Conservation (phyloP, 345 rosid genomes). For the Aegle marmelos region DNA sequence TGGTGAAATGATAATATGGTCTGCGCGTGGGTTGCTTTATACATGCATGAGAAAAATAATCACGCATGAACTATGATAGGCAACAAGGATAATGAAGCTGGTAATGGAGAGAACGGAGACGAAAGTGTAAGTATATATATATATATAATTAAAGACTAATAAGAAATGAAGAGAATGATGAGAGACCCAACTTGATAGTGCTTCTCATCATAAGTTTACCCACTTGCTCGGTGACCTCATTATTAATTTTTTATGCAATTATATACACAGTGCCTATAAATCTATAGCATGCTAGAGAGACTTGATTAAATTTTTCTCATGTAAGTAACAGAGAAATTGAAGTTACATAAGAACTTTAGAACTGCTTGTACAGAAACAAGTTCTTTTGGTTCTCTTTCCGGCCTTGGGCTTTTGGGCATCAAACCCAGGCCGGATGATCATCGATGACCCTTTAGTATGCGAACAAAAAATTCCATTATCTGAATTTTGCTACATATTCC, state of each 20-base stretch:
- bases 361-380: too few relatives aligned
- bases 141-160: not conserved
- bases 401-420: too few relatives aligned
- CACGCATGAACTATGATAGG: not conserved
- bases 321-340: too few relatives aligned
- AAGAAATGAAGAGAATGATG: constrained; percentile 21
- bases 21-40: not conserved
- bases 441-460: too few relatives aligned
- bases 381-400: too few relatives aligned
- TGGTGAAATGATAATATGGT: not conserved
- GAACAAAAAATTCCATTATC: too few relatives aligned
- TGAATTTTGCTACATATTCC: too few relatives aligned
- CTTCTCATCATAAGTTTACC: constrained; percentile 18
- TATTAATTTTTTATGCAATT: not conserved
- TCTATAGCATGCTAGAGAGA: not conserved
- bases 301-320: not conserved
- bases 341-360: too few relatives aligned
- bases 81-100: not conserved
- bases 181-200: constrained; percentile 21
- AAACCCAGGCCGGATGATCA: too few relatives aligned
- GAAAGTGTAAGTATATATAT: not conserved
- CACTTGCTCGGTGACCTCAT: constrained; percentile 21
- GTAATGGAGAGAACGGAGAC: not conserved
- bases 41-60: not conserved
- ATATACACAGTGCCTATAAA: not conserved